phyloP scores from a whole-genome alignment of 2,329 filamentous ascomycete genomes.

The Zymoseptoria brevis region DNA sequence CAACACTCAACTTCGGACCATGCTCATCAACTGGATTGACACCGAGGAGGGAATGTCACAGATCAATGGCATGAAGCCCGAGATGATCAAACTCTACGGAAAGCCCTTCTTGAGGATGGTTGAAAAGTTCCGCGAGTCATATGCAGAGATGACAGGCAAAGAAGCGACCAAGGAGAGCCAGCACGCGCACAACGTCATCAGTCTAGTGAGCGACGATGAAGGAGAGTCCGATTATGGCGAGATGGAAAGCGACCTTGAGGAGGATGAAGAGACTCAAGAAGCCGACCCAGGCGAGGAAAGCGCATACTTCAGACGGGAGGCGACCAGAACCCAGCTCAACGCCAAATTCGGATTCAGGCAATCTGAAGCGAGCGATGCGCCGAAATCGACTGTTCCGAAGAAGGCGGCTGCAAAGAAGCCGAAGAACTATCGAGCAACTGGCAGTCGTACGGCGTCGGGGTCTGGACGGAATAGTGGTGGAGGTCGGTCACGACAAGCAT shows the following conservation, averaged over 20 bases:
- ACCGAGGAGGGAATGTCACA: conserved; percentile 53
- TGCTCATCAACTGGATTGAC: conserved; percentile 62
- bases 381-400: neutral
- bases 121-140: conserved; percentile 28
- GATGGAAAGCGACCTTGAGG: conserved; percentile 29
- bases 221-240: conserved; percentile 34
- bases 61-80: conserved; percentile 55
- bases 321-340: conserved; percentile 16
- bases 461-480: neutral
- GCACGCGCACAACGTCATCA: conserved; percentile 43
- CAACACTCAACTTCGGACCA: conserved; percentile 60
- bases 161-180: conserved; percentile 31
- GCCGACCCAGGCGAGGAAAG: conserved; percentile 17
- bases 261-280: conserved; percentile 12
- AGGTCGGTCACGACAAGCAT: neutral
- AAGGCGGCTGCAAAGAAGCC: conserved; percentile 5
- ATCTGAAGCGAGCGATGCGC: conserved; percentile 4
- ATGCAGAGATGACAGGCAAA: conserved; percentile 36
- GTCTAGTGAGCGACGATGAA: conserved; percentile 38
- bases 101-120: conserved; percentile 54
- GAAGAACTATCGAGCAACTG: conserved; percentile 4
- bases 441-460: neutral
- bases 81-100: conserved; percentile 57
- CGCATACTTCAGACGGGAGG: conserved; percentile 19
- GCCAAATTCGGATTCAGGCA: conserved; percentile 13